Evolutionary conservation across 2,329 filamentous ascomycete species (phyloP).

Genomic region (Cercospora canescens): DNA sequence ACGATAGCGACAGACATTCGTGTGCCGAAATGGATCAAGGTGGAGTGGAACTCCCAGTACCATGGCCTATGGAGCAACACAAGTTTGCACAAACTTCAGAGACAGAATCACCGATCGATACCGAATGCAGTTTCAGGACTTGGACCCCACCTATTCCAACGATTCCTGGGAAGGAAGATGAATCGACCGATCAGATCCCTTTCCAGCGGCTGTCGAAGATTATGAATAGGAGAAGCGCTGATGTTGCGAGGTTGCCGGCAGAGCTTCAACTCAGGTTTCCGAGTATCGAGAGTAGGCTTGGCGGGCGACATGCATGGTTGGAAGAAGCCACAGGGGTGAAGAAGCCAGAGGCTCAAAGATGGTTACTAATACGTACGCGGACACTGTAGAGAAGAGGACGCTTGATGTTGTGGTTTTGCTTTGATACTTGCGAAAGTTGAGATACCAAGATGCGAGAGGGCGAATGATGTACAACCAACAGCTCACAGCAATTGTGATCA

Average conservation of each 20-base stretch:
- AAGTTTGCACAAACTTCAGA: not conserved
- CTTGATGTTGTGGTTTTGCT: not conserved
- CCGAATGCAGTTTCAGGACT: not conserved
- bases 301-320: conserved; percentile 6
- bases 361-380: not conserved
- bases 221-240: not conserved
- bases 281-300: conserved; percentile 13
- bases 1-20: not conserved
- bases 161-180: not conserved
- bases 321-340: conserved; percentile 3
- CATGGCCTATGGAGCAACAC: conserved; percentile 1
- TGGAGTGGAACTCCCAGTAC: not conserved
- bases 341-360: not conserved
- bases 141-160: conserved; percentile 3
- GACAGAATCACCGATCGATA: not conserved
- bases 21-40: conserved; percentile 1
- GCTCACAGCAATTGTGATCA: not conserved
- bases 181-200: not conserved
- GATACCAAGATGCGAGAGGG: not conserved
- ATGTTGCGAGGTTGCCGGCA: conserved; percentile 4
- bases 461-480: not conserved
- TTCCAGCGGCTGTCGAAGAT: not conserved
- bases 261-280: conserved; percentile 9
- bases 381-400: not conserved
- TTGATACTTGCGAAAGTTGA: not conserved